Conservation (phyloP, 2,329 filamentous ascomycete genomes). For the Arthrobotrys sphaeroides region DNA sequence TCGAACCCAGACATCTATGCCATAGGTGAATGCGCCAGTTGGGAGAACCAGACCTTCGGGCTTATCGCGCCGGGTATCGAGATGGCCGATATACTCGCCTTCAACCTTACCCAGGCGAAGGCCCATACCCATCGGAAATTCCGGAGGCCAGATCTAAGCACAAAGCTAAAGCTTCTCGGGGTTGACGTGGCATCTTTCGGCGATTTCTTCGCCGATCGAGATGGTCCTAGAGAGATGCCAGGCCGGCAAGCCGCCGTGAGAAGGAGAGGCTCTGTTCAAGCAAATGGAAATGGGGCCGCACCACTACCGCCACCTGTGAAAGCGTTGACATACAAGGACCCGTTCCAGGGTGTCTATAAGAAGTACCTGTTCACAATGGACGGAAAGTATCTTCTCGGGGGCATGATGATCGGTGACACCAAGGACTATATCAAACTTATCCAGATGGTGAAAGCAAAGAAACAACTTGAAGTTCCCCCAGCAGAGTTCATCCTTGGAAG, state of each 20-base stretch:
- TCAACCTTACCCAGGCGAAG: constrained; percentile 86
- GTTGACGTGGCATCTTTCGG: constrained; percentile 94
- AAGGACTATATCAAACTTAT: constrained; percentile 90
- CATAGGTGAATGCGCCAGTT: constrained; percentile 90
- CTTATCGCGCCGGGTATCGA: constrained; percentile 89
- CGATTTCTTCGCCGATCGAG: constrained; percentile 89
- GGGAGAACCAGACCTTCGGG: constrained; percentile 85
- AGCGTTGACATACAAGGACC: constrained; percentile 86
- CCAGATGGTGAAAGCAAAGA: constrained; percentile 84
- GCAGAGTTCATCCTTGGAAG: constrained; percentile 84
- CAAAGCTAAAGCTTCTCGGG: constrained; percentile 86
- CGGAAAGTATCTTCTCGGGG: constrained; percentile 88
- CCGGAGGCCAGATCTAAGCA: constrained; percentile 86
- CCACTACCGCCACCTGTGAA: constrained; percentile 70
- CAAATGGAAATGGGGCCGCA: constrained; percentile 1
- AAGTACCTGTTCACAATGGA: constrained; percentile 92
- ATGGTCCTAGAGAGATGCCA: constrained; percentile 80
- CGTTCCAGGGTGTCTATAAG: constrained; percentile 88
- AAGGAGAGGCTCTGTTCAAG: constrained; percentile 16
- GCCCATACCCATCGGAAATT: constrained; percentile 69
- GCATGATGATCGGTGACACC: constrained; percentile 96
- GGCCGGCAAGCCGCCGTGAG: constrained; percentile 23
- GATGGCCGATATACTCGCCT: constrained; percentile 90
- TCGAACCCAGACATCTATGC: constrained; percentile 80
- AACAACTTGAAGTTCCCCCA: constrained; percentile 78